These are phyloP conservation scores for Cyberlindnera mrakii DNA, from an alignment of 805 yeast genomes.

Conservation along the genomic window DNA sequence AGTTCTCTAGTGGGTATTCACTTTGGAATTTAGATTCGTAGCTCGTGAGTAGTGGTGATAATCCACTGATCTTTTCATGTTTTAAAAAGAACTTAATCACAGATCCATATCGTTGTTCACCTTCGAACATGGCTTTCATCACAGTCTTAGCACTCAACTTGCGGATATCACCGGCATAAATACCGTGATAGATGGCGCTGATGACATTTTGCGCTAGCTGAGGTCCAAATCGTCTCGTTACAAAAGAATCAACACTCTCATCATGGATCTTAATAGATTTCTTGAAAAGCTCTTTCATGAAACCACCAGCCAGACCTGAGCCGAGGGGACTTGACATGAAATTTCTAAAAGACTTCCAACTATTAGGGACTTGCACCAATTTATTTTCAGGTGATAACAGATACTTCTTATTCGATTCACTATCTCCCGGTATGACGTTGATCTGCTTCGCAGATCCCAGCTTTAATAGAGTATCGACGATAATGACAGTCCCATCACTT, in stretches of 20 bases:
- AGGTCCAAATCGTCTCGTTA: conserved; percentile 65
- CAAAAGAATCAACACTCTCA: conserved; percentile 65
- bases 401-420: conserved; percentile 70
- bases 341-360: conserved; percentile 27
- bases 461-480: conserved; percentile 49
- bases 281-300: conserved; percentile 46
- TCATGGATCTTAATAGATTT: conserved; percentile 35
- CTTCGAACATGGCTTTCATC: conserved; percentile 45
- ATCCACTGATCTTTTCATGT: conserved; percentile 9
- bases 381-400: conserved; percentile 38
- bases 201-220: conserved; percentile 47
- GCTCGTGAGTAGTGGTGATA: conserved; percentile 26
- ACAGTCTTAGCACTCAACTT: conserved; percentile 61
- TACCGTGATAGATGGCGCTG: conserved; percentile 83
- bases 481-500: conserved; percentile 68
- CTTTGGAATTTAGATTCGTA: conserved; percentile 35
- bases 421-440: conserved; percentile 48
- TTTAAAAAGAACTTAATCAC: conserved; percentile 39
- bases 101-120: conserved; percentile 59
- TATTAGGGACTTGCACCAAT: conserved; percentile 51
- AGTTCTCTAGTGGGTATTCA: conserved; percentile 28
- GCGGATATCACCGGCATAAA: conserved; percentile 80
- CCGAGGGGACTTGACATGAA: conserved; percentile 38
- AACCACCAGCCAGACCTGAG: conserved; percentile 37
- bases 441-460: conserved; percentile 45